Conservation (phyloP, 306 rosid genomes). For the Vigna nakashimae region DNA sequence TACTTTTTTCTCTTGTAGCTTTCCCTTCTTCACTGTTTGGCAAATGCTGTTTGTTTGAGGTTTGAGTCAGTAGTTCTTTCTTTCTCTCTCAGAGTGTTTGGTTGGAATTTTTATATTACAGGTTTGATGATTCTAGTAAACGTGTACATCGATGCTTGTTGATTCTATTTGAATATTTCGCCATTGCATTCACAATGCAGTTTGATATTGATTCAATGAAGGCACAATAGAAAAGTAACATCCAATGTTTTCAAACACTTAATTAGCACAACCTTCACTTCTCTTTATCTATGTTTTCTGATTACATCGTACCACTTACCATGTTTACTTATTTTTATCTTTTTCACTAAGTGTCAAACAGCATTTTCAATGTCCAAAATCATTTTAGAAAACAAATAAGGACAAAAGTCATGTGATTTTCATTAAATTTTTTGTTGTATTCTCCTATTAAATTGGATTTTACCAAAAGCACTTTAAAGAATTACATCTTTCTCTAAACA, state of each 20-base stretch:
- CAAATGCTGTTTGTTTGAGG: background rate
- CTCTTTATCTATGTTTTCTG: background rate
- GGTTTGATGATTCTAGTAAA: background rate
- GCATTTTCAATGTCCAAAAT: background rate
- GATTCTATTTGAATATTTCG: background rate
- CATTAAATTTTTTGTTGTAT: background rate
- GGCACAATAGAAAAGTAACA: background rate
- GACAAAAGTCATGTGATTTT: background rate
- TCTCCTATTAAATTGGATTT: background rate
- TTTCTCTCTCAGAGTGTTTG: background rate
- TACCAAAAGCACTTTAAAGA: background rate
- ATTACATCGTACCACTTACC: background rate
- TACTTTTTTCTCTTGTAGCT: background rate
- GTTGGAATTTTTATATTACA: no score
- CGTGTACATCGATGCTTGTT: background rate
- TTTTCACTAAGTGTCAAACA: background rate
- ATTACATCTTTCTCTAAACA: background rate
- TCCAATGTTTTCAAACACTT: background rate
- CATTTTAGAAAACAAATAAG: background rate
- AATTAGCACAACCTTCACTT: background rate
- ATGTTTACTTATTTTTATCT: background rate
- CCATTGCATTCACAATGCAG: background rate
- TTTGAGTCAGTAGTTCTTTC: background rate
- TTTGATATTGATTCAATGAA: conserved; percentile 6
- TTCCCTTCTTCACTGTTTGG: background rate